Evolutionary conservation across 2,329 filamentous ascomycete genomes (phyloP).

Genomic region (Botrytis pseudocinerea): DNA sequence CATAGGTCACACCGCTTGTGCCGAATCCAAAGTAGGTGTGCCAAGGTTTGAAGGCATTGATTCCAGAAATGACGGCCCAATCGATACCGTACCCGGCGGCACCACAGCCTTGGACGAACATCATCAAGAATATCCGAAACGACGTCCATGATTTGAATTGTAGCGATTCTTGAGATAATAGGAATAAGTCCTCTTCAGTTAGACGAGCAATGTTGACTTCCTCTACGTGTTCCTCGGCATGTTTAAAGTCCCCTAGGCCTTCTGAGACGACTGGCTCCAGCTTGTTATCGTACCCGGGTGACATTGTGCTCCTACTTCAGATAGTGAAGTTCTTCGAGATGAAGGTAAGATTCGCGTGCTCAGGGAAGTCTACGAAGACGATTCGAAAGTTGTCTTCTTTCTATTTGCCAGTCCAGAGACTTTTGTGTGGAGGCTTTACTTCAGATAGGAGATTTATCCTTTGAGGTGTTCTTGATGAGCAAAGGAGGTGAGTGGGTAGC

Average conservation of each 20-base stretch:
- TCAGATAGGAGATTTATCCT: neutral
- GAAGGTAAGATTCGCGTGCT: neutral
- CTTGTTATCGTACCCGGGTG: neutral
- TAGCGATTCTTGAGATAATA: constrained; percentile 46
- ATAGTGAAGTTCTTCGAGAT: neutral
- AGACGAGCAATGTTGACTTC: constrained; percentile 49
- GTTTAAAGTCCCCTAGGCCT: constrained; percentile 38
- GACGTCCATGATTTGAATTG: constrained; percentile 46
- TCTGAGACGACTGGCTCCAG: neutral
- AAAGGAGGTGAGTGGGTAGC: too few species aligned
- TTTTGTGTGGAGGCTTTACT: neutral
- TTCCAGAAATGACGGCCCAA: constrained; percentile 51
- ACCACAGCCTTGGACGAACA: constrained; percentile 50
- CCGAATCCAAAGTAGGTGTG: constrained; percentile 48
- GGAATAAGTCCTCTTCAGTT: constrained; percentile 49
- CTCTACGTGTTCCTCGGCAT: constrained; percentile 44
- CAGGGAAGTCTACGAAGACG: neutral
- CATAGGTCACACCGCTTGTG: constrained; percentile 42
- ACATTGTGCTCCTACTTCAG: neutral
- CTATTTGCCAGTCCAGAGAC: neutral
- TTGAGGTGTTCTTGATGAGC: neutral
- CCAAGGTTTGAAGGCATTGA: constrained; percentile 48
- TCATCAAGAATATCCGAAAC: constrained; percentile 45
- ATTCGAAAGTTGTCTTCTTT: too few species aligned
- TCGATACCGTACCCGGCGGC: constrained; percentile 47